Base-by-base conservation (phyloP, 2,329 filamentous ascomycete genomes). In the Microascus cirrosus region DNA sequence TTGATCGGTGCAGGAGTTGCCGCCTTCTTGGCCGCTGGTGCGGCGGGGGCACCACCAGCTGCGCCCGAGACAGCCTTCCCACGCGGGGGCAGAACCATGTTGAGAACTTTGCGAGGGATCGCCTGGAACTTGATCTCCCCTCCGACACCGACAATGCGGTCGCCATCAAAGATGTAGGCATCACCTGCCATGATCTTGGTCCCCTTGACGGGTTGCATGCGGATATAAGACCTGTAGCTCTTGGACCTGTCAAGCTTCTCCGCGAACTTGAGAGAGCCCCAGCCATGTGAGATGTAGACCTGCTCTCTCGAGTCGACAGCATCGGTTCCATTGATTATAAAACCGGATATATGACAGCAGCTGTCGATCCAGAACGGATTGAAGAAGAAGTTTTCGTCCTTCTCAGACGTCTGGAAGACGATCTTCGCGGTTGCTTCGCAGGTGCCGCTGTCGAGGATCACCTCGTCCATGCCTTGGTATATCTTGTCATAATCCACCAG, bases 91-190 rank as follows among this genome's bases (percentile, higher is more conserved):
- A 89, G 72, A 68, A 89, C 79, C 63, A 83, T 78, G 73, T 86
- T 85, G 60, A 88, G 74, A 25, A 85, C 75, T 64, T 81, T 80
- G 64, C 85, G 83, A 39, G 85, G 84, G 57, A 87, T 85, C 63
- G 81, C 77, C 67, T 83, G 80, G 74, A 88, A 87, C 70, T 83
- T 84, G 63, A 87, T 76, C 55, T 84, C 82, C 56, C 76, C 72
- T 36, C 70, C 66, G 10, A 79, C 65, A 50, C 74, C 78, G 2
- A 80, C 74, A 42, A 80, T 71, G 56, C 66, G 70, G 36, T 79
- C 77, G 45, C 75, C 74, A 28, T 82, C 77, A 58, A 82, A 80
- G 61, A 82, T 68, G 60, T 80, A 80, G 11, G 76, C 77, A 61
- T 83, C 78, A 51, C 80, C 80, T 34, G 74, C 71, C 57, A 61